Base-by-base conservation (phyloP, 441 rosid genomes). In the Daphne laureola region DNA sequence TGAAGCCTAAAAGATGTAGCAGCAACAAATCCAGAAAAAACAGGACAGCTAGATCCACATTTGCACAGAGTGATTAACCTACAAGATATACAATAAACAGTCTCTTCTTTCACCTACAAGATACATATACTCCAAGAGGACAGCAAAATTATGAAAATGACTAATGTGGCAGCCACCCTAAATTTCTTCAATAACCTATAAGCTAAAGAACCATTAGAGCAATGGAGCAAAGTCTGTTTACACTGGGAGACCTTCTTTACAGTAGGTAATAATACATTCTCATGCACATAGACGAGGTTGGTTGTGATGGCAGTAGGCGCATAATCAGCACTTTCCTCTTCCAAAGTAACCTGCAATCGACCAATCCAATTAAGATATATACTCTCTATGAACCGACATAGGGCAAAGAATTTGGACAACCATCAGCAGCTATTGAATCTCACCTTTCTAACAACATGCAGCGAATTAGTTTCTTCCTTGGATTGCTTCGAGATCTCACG, bases 361-460 rank as follows among this genome's bases (percentile, higher is more conserved):
- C 53, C 59, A 57, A 59, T 47, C 27, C 60, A 61, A 45, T 31
- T 56, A 42, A 58, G 49, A 53, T 61, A 53, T 61, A 53, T 38
- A 44, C 66, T 63, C 64, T 43, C 25, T 17, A 54, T 41, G 8
- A 49, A 54, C 27, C 42, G 53, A 51, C 52, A 57, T 47, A 18
- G 40, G 52, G 42, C 14, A 21, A 38, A 42, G 27, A 17, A 49
- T 61, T 27, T 56, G 58, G 13, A 49, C 44, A 55, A 54, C 36
- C 54, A 54, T 43, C 59, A 49, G 13, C 59, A 49, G 13, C 49
- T 14, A 44, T 51, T 53, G 62, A 55, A 70, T 67, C 83, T 73
- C 69, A 86, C 96, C 95, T 78, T 74, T 46, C 64, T 18, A 53
- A 56, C 64, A 49, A 43, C 35, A 17, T 49, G 16, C 41, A 68